phyloP scores from a whole-genome alignment of 108 stramenopile species.

The Cylindrotheca fusiformis region DNA sequence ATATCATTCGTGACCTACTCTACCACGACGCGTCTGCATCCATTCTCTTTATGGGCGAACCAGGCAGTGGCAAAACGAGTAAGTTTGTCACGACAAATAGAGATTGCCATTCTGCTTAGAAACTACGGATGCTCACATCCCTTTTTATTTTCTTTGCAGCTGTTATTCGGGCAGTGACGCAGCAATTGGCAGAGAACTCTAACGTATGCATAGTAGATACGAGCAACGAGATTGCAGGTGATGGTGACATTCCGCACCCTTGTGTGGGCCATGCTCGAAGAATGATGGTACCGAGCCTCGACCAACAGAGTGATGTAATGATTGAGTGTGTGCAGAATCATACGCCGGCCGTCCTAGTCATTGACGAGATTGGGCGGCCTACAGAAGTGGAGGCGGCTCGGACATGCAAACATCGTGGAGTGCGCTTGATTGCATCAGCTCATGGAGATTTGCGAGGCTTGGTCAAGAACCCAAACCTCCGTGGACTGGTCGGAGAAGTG shows the following conservation, averaged over 20 bases:
- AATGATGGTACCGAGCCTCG: conserved; percentile 51
- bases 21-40: conserved; percentile 6
- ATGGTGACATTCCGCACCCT: conserved; percentile 51
- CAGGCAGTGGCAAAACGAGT: conserved; percentile 32
- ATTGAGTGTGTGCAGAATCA: conserved; percentile 75
- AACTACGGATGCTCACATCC: too few relatives aligned
- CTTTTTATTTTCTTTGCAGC: too few relatives aligned
- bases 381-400: conserved; percentile 56
- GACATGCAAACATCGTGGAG: conserved; percentile 50
- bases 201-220: conserved; percentile 62
- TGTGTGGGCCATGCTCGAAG: conserved; percentile 58
- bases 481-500: conserved; percentile 51
- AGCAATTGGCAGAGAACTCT: too few relatives aligned
- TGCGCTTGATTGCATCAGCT: conserved; percentile 65
- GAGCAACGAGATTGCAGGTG: conserved; percentile 65
- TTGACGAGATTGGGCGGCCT: conserved; percentile 56
- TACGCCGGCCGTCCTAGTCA: conserved; percentile 53
- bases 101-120: too few relatives aligned
- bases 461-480: conserved; percentile 46
- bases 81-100: too few relatives aligned
- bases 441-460: conserved; percentile 55
- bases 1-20: conserved; percentile 45
- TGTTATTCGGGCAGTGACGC: conserved; percentile 44
- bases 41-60: conserved; percentile 40
- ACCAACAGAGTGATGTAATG: conserved; percentile 51